Percentiles rank a stretch among this genome's conserved stretches.
phyloP scores from a whole-genome alignment of 2,329 filamentous ascomycete genomes.

The Acarospora socialis region DNA sequence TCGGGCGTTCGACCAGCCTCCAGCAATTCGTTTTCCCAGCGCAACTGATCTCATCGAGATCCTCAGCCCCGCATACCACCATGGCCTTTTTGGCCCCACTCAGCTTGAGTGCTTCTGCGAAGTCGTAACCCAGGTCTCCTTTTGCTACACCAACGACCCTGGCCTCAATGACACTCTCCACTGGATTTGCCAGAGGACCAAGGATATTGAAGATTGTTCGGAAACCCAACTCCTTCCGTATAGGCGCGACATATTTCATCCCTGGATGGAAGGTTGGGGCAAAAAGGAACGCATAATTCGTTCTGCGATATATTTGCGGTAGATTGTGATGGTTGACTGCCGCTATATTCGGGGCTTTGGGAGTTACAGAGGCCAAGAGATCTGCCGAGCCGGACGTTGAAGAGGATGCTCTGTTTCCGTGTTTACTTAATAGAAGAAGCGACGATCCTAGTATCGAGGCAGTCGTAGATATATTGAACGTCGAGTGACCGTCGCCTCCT shows the following conservation, averaged over 20 bases:
- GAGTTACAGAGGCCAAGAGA: constrained; percentile 62
- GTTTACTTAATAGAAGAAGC: constrained; percentile 75
- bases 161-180: constrained; percentile 73
- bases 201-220: constrained; percentile 96
- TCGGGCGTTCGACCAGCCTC: constrained; percentile 46
- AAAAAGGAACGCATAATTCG: constrained; percentile 91
- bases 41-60: constrained; percentile 89
- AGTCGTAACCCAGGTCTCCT: constrained; percentile 72
- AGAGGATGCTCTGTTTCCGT: constrained; percentile 90
- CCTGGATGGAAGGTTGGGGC: constrained; percentile 93
- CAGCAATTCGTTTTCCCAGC: constrained; percentile 83
- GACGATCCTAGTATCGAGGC: constrained; percentile 83
- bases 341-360: constrained; percentile 56
- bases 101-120: constrained; percentile 68
- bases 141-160: constrained; percentile 88
- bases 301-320: constrained; percentile 55
- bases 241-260: constrained; percentile 75
- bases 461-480: constrained; percentile 96
- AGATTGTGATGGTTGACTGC: constrained; percentile 62
- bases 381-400: constrained; percentile 94
- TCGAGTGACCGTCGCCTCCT: constrained; percentile 90
- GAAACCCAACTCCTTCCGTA: constrained; percentile 79
- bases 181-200: constrained; percentile 80
- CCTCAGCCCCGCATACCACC: constrained; percentile 85
- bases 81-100: constrained; percentile 65